Percentiles rank a stretch among this genome's conserved stretches.
phyloP scores from a whole-genome alignment of 306 rosid species.

The Gastrolobium villosum region DNA sequence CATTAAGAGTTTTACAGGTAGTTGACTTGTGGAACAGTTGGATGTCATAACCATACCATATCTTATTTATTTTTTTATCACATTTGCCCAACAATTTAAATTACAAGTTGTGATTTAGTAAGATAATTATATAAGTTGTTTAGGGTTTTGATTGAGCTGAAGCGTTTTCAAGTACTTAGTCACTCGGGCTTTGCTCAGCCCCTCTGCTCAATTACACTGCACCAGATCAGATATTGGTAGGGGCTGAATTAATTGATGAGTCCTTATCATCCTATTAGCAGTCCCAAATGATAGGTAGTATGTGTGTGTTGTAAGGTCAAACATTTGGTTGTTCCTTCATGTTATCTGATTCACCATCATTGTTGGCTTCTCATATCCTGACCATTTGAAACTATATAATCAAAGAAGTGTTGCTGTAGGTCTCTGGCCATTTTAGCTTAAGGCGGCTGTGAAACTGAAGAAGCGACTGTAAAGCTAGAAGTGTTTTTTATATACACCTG shows the following conservation, averaged over 20 bases:
- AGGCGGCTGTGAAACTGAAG: slow-evolving; percentile 8
- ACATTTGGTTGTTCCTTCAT: slow-evolving; percentile 14
- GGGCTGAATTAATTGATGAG: slow-evolving; percentile 5
- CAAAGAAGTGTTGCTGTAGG: slow-evolving; percentile 5
- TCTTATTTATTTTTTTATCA: slow-evolving; percentile 33
- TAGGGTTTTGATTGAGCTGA: neutral
- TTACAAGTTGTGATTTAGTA: slow-evolving; percentile 13
- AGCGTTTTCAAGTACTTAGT: slow-evolving; percentile 22
- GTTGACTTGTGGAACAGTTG: slow-evolving; percentile 41
- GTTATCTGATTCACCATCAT: neutral
- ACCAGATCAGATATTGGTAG: slow-evolving; percentile 26
- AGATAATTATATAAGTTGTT: slow-evolving; percentile 17
- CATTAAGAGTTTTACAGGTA: slow-evolving; percentile 91
- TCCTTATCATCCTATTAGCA: slow-evolving; percentile 36
- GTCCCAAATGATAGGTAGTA: slow-evolving; percentile 15
- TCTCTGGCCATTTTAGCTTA: neutral
- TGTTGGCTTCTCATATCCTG: slow-evolving; percentile 27
- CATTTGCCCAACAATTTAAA: slow-evolving; percentile 3
- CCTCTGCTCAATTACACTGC: neutral
- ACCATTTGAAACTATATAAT: slow-evolving; percentile 16
- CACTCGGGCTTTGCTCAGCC: slow-evolving; percentile 21
- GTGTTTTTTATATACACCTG: slow-evolving; percentile 7
- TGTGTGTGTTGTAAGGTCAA: neutral
- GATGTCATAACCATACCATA: neutral
- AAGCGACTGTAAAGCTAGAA: neutral